A percentile compares a stretch with the other conserved stretches of the same genome.
phyloP scores from a whole-genome alignment of 768 basidiomycete genomes.

The Crassisporium funariophilum region DNA sequence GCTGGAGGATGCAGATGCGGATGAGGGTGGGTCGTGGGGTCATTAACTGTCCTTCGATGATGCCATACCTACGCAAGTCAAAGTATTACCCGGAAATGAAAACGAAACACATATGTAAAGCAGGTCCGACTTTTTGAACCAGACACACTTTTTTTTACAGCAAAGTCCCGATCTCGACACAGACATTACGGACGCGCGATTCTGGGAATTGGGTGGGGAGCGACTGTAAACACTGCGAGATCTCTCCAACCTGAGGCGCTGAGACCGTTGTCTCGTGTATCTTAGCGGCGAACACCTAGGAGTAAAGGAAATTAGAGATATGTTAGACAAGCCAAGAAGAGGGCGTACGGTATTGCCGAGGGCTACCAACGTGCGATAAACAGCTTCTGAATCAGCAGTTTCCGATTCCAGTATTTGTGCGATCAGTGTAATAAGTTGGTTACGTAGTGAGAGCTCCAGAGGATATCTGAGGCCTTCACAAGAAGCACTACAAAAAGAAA shows the following conservation, averaged over 20 bases:
- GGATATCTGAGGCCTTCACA: slow-evolving; percentile 52
- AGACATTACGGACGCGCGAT: slow-evolving; percentile 54
- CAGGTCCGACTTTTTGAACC: not conserved
- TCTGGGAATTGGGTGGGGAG: slow-evolving; percentile 57
- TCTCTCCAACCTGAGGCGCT: slow-evolving; percentile 39
- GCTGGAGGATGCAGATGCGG: too few species aligned
- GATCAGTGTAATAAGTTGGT: slow-evolving; percentile 46
- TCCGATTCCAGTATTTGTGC: slow-evolving; percentile 51
- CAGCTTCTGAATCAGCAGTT: slow-evolving; percentile 63
- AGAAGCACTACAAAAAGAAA: slow-evolving; percentile 56
- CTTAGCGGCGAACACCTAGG: slow-evolving; percentile 53
- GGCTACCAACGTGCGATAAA: slow-evolving; percentile 70
- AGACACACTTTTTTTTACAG: slow-evolving; percentile 24
- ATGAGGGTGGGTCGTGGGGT: too few species aligned
- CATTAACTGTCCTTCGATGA: too few species aligned
- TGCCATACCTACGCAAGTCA: not conserved
- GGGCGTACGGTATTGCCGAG: slow-evolving; percentile 69
- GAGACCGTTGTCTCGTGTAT: slow-evolving; percentile 36
- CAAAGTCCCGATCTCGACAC: slow-evolving; percentile 49
- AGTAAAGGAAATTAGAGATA: not conserved
- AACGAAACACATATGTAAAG: slow-evolving; percentile 6
- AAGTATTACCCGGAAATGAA: slow-evolving; percentile 3
- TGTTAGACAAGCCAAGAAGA: not conserved
- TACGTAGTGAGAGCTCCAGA: slow-evolving; percentile 39
- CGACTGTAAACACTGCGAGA: slow-evolving; percentile 40